Base-by-base conservation (phyloP, 192 early-diverging fungal species). In the Backusella australiensis region DNA sequence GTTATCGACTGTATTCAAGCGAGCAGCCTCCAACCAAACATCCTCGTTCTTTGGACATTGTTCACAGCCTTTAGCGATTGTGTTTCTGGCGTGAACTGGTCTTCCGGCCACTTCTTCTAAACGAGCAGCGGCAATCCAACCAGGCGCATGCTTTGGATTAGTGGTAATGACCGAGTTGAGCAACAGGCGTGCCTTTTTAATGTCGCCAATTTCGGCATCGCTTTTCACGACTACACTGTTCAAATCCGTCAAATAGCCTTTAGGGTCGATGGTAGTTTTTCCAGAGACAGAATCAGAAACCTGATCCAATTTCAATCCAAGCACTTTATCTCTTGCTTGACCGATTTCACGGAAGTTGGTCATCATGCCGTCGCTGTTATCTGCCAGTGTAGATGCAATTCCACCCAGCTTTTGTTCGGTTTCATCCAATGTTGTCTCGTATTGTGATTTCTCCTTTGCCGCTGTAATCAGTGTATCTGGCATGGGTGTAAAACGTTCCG, bases 71-170 rank as follows among this genome's bases (percentile, higher is more conserved):
- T 96, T 92, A 23, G 91, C 88, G 67, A 99, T 97, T 7, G 96
- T 85, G 41, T 89, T 89, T 29, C 98, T 87, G 0, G 98, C 98
- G n/a, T 91, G 87, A 2, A 87, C 83, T 56, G 90, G 81, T 75
- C 97, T 96, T 19, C 92, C 90, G 1, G 96, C 96, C 7, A 93
- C 88, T 81, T 99, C 97, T 85, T 99, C 98, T 46, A 99, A 83
- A 67, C 97, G 92, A 12, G 98, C 98, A 7, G 96, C 96, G 1
- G 97, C 96, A 76, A 99, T 98, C 98, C 98, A 99, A 49, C 96
- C 98, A 21, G 97, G 94, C 5, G 96, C 97, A 73, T 98, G 94
- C 75, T 96, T 96, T 11, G 97, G 97, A 82, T 98, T 99, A 3
- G 98, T 94, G 12, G 89, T 89, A 35, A 93, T 98, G 39, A 99